Evolutionary conservation across 2,329 filamentous ascomycete genomes (phyloP).

Genomic region (Thermothelomyces thermophilus): DNA sequence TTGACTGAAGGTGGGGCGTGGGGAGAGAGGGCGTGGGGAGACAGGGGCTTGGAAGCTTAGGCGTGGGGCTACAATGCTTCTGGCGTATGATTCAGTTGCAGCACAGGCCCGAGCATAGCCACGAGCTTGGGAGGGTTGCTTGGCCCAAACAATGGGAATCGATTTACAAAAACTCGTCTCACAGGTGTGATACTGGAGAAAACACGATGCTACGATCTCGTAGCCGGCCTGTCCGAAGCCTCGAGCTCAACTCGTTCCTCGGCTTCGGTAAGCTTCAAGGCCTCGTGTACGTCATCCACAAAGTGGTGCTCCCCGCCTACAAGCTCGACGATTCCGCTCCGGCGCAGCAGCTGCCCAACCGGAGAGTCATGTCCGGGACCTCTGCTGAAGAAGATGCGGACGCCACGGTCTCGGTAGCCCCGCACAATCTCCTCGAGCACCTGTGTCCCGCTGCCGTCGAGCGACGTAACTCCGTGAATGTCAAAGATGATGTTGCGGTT

Average conservation of each 20-base stretch:
- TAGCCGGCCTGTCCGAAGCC: not conserved
- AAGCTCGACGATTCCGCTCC: constrained; percentile 77
- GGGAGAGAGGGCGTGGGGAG: too few relatives aligned
- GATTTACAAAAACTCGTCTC: too few relatives aligned
- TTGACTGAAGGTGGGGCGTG: too few relatives aligned
- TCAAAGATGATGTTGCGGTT: constrained; percentile 95
- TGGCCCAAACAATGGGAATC: too few relatives aligned
- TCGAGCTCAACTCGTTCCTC: constrained; percentile 43
- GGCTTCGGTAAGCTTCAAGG: constrained; percentile 71
- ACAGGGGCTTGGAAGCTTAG: too few relatives aligned
- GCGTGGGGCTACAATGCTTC: too few relatives aligned
- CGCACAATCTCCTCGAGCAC: constrained; percentile 85
- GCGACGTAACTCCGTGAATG: constrained; percentile 90
- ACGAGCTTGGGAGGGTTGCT: too few relatives aligned
- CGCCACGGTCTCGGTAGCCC: constrained; percentile 68
- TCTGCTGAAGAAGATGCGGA: constrained; percentile 67
- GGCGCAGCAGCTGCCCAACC: constrained; percentile 66
- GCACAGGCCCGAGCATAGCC: too few relatives aligned
- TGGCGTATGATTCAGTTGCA: too few relatives aligned
- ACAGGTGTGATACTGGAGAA: too few relatives aligned
- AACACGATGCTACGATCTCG: not conserved
- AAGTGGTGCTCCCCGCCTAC: constrained; percentile 75
- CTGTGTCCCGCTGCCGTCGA: constrained; percentile 90
- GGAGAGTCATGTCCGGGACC: constrained; percentile 42
- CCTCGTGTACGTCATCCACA: constrained; percentile 76